Evolutionary conservation across 1,284 basidiomycete genomes (phyloP).

Genomic region (Trichosporon inkin): DNA sequence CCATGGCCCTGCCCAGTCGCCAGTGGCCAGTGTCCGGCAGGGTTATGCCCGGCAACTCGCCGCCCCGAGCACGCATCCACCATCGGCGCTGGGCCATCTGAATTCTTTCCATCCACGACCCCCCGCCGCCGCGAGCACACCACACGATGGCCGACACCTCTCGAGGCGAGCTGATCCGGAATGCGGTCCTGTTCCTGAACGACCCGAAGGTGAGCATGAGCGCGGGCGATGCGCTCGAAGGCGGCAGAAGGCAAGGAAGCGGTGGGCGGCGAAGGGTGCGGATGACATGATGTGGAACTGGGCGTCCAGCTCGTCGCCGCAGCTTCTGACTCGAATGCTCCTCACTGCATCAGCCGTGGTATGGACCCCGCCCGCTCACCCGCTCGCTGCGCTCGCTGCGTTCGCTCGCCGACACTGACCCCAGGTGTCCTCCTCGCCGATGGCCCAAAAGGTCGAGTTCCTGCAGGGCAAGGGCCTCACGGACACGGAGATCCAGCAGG

Average conservation of each 20-base stretch:
- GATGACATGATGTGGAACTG: no score
- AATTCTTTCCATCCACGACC: neutral
- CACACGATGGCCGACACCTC: constrained; percentile 18
- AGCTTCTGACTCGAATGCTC: no score
- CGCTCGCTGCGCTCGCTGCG: no score
- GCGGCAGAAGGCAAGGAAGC: neutral
- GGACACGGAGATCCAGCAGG: constrained; percentile 78
- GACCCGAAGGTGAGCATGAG: constrained; percentile 54
- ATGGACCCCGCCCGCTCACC: no score
- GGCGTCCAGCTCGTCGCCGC: neutral
- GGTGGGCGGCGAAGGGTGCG: neutral
- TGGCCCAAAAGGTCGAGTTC: constrained; percentile 85
- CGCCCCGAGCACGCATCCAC: neutral
- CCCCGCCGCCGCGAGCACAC: neutral
- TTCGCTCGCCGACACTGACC: no score
- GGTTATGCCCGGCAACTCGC: neutral
- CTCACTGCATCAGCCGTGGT: no score
- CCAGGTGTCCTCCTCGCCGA: constrained; percentile 59
- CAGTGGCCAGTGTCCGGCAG: no score
- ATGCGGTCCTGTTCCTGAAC: constrained; percentile 72
- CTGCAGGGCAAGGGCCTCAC: constrained; percentile 89
- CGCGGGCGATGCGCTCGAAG: neutral
- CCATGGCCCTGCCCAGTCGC: no score
- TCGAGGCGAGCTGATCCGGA: constrained; percentile 69
- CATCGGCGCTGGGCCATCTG: neutral